Evolutionary conservation across 2,329 filamentous ascomycete species (phyloP).

Genomic region (Falciphora oryzae): DNA sequence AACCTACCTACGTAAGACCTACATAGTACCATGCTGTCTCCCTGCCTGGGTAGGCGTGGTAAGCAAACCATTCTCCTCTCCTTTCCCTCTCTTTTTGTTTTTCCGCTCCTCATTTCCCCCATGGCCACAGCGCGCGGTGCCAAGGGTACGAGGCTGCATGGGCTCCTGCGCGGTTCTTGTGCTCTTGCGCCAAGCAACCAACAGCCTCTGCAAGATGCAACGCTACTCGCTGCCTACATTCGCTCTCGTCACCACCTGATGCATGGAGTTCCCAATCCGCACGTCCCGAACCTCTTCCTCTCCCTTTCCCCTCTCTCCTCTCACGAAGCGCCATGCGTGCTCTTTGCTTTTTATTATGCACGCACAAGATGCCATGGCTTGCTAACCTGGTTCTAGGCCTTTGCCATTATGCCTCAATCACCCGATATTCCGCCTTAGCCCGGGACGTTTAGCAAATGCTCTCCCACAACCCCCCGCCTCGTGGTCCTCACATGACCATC

Average conservation of each 20-base stretch:
- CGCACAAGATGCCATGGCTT: not conserved
- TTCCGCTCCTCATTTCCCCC: not conserved
- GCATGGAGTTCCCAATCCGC: not conserved
- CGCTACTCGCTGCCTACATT: not conserved
- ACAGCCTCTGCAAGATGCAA: not conserved
- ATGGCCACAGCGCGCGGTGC: not conserved
- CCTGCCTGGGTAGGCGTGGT: not conserved
- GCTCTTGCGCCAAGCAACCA: not conserved
- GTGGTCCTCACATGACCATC: too few species aligned
- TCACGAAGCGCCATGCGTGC: not conserved
- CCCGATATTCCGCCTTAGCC: not conserved
- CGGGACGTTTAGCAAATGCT: not conserved
- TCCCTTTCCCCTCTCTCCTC: not conserved
- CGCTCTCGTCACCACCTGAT: not conserved
- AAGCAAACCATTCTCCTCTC: not conserved
- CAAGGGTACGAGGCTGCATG: not conserved
- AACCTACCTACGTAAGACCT: too few species aligned
- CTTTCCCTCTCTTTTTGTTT: too few species aligned
- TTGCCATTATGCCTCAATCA: not conserved
- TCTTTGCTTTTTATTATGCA: not conserved
- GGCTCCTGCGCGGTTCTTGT: not conserved
- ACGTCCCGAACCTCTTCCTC: not conserved
- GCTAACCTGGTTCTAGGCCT: not conserved
- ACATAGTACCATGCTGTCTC: too few species aligned
- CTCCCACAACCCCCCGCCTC: too few species aligned